These are phyloP conservation scores for Cercophora samala DNA, from an alignment of 495 filamentous ascomycete species.

Conservation along the genomic window DNA sequence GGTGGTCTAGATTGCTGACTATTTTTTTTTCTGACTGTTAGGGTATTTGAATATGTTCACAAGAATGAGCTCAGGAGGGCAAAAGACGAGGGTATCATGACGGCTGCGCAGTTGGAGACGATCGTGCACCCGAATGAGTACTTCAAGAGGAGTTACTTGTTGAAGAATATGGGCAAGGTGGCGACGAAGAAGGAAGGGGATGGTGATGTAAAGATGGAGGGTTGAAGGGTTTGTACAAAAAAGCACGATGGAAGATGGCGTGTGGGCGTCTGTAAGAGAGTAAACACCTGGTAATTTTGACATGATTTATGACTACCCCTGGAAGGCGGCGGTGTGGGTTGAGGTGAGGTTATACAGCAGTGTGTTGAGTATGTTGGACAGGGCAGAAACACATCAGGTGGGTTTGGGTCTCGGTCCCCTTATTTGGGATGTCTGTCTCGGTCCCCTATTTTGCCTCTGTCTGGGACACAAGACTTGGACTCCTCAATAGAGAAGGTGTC, in stretches of 20 bases:
- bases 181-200: slow-evolving; percentile 8
- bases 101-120: slow-evolving; percentile 78
- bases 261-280: not conserved
- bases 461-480: not conserved
- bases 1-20: not conserved
- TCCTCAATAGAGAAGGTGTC: not conserved
- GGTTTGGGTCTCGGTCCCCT: not conserved
- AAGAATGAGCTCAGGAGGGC: slow-evolving; percentile 84
- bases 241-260: not conserved
- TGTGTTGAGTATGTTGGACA: not conserved
- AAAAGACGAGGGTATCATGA: slow-evolving; percentile 77
- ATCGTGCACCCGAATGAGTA: slow-evolving; percentile 98
- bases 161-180: slow-evolving; percentile 65
- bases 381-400: not conserved
- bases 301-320: not conserved
- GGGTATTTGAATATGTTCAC: slow-evolving; percentile 86
- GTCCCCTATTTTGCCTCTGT: too few species aligned
- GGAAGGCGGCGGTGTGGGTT: not conserved
- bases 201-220: slow-evolving; percentile 53
- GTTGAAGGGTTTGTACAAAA: slow-evolving; percentile 16
- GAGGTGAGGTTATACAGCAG: not conserved
- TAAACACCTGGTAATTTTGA: not conserved
- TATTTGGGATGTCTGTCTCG: not conserved
- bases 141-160: slow-evolving; percentile 86
- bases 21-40: slow-evolving; percentile 15